phyloP scores from a whole-genome alignment of 202 grass and related monocot genomes.

The Zizania palustris region DNA sequence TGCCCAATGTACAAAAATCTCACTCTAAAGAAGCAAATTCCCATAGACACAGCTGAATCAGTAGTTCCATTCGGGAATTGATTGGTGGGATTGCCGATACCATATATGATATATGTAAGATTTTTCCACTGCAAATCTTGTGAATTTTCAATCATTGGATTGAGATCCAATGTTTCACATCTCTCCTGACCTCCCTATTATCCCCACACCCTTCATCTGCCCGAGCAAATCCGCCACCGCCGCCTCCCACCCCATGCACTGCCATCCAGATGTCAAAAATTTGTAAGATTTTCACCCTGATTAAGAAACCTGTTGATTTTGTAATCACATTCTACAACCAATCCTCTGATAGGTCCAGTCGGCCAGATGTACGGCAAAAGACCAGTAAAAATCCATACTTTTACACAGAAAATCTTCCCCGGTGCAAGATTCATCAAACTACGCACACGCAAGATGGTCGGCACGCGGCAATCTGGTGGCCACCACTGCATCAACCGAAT shows the following conservation, averaged over 20 bases:
- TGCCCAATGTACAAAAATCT: neutral
- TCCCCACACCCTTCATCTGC: too few relatives aligned
- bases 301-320: neutral
- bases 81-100: neutral
- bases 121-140: neutral
- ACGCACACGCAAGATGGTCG: neutral
- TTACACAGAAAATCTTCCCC: neutral
- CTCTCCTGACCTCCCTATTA: neutral
- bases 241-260: neutral
- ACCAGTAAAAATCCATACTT: neutral
- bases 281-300: neutral
- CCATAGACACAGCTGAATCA: neutral
- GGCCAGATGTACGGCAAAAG: neutral
- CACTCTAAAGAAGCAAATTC: neutral
- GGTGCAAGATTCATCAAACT: neutral
- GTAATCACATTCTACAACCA: neutral
- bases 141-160: neutral
- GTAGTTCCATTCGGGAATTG: neutral
- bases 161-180: neutral
- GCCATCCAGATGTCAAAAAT: neutral
- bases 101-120: neutral
- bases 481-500: neutral
- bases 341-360: slow-evolving; percentile 7
- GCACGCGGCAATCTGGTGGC: neutral
- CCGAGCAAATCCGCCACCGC: too few relatives aligned